Percentiles rank a stretch among this genome's conserved stretches.
Evolutionary conservation across 179 eudicot species (phyloP).

Genomic region (Silene coronaria): DNA sequence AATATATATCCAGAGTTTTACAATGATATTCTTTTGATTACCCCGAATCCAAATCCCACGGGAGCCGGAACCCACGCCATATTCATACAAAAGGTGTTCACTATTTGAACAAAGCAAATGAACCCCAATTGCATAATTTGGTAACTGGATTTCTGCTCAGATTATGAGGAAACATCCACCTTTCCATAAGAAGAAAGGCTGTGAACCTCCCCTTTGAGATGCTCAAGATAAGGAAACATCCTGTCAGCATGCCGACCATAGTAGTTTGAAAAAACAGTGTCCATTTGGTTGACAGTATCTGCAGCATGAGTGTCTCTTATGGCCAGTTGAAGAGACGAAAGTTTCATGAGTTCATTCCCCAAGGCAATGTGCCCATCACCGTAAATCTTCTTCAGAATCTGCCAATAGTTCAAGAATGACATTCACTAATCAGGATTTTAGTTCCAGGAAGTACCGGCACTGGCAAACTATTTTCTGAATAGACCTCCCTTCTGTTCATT

Average conservation of each 20-base stretch:
- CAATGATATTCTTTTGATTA: no score
- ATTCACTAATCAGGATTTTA: background rate
- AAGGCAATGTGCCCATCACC: constrained; percentile 56
- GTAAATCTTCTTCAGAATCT: constrained; percentile 80
- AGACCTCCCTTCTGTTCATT: background rate
- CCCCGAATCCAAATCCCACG: background rate
- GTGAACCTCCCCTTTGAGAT: constrained; percentile 34
- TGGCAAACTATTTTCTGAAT: no score
- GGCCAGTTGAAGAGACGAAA: constrained; percentile 61
- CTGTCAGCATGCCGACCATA: constrained; percentile 61
- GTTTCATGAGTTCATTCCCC: constrained; percentile 78
- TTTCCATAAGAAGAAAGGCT: constrained; percentile 21
- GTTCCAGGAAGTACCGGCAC: background rate
- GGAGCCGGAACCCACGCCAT: background rate
- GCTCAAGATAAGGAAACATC: constrained; percentile 49
- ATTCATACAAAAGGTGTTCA: background rate
- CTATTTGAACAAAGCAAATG: background rate
- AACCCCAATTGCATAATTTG: background rate
- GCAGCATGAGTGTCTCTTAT: constrained; percentile 35
- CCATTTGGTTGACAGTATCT: constrained; percentile 34
- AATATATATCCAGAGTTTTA: no score
- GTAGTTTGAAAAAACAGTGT: constrained; percentile 47
- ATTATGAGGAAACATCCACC: background rate
- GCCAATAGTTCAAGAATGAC: constrained; percentile 10
- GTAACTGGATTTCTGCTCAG: background rate